These are phyloP conservation scores for Apium graveolens DNA, from an alignment of 129 eudicot genomes.

Conservation along the genomic window DNA sequence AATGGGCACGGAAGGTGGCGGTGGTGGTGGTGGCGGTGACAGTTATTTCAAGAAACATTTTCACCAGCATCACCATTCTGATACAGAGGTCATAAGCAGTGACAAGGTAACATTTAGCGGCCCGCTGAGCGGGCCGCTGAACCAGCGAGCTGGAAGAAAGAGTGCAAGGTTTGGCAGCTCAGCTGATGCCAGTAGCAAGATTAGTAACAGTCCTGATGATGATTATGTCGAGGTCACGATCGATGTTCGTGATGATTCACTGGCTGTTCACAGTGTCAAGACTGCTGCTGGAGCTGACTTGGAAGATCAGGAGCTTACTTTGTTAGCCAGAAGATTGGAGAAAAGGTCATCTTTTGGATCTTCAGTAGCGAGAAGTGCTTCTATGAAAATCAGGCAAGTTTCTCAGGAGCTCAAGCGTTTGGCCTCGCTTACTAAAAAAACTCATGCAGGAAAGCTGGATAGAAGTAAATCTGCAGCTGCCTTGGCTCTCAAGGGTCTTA, in stretches of 20 bases:
- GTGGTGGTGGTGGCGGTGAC: too few relatives aligned
- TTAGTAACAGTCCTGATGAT: conserved; percentile 4
- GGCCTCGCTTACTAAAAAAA: conserved; percentile 30
- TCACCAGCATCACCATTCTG: conserved; percentile 27
- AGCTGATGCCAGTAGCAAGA: background rate
- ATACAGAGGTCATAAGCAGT: conserved; percentile 25
- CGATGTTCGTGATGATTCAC: conserved; percentile 39
- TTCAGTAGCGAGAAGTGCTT: conserved; percentile 55
- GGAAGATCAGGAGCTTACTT: conserved; percentile 56
- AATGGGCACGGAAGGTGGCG: conserved; percentile 5
- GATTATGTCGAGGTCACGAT: conserved; percentile 41
- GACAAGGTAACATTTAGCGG: conserved; percentile 40
- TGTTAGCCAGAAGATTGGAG: conserved; percentile 48
- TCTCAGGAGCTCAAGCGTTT: conserved; percentile 59
- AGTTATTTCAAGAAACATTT: background rate
- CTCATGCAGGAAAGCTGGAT: conserved; percentile 22
- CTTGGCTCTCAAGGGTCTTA: conserved; percentile 44
- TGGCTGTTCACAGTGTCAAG: conserved; percentile 51
- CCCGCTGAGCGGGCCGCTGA: conserved; percentile 34
- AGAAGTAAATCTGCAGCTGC: conserved; percentile 41
- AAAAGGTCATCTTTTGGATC: conserved; percentile 40
- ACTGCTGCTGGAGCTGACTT: conserved; percentile 52
- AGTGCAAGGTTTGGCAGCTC: conserved; percentile 4
- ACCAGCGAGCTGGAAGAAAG: conserved; percentile 27
- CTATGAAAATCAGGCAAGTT: conserved; percentile 50